A percentile compares a stretch with the other conserved stretches of the same genome.
Evolutionary conservation across 371 early-diverging fungal species (phyloP).

Genomic region (Circinella minor): DNA sequence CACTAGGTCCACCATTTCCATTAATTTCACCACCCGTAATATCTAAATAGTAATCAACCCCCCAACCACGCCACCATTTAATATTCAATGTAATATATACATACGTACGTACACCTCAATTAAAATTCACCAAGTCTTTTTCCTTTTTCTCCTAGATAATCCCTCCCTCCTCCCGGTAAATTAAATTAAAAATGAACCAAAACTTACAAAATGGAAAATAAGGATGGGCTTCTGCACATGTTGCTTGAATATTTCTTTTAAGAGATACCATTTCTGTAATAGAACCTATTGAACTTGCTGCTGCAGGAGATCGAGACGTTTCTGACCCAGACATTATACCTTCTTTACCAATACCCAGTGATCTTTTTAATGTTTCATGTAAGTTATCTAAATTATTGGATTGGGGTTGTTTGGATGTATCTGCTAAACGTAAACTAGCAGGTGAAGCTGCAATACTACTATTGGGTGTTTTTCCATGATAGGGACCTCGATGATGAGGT

Average conservation of each 20-base stretch:
- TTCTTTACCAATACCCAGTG: conserved; percentile 37
- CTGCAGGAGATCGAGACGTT: conserved; percentile 23
- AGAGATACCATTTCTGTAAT: conserved; percentile 29
- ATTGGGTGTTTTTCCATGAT: conserved; percentile 18
- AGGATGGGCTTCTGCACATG: conserved; percentile 62
- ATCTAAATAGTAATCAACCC: conserved; percentile 25
- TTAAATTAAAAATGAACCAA: no score
- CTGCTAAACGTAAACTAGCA: conserved; percentile 28
- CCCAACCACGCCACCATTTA: no score
- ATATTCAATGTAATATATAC: no score
- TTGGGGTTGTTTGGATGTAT: neutral
- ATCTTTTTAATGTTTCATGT: conserved; percentile 45
- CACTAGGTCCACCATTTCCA: conserved; percentile 49
- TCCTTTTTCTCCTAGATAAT: no score
- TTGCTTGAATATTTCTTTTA: conserved; percentile 42
- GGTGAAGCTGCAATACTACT: conserved; percentile 25
- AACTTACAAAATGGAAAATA: conserved; percentile 60
- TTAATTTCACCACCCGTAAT: conserved; percentile 60
- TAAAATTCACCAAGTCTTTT: no score
- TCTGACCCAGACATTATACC: conserved; percentile 13
- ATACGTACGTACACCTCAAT: no score
- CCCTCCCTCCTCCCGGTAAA: no score
- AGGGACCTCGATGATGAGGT: conserved; percentile 21
- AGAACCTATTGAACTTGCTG: conserved; percentile 20
- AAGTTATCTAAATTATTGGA: conserved; percentile 39